These are phyloP conservation scores for Crithidia fasciculata DNA, from an alignment of 208 protist species.

Conservation along the genomic window DNA sequence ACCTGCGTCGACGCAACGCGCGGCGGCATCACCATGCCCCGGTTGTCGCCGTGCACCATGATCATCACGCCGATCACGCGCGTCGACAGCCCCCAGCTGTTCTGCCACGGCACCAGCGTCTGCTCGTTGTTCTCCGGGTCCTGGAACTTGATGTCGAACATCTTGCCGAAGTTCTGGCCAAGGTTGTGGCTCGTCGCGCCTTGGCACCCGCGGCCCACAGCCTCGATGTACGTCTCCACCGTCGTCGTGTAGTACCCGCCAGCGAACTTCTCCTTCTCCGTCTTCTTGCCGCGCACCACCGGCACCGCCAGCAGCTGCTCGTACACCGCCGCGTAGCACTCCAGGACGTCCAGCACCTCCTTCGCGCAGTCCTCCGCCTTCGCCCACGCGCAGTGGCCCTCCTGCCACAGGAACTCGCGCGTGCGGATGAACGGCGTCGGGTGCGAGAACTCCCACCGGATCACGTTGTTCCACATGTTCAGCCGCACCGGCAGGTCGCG, in stretches of 20 bases:
- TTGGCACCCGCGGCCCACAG: constrained; percentile 97
- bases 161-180: constrained; percentile 98
- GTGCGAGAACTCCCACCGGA: constrained; percentile 99
- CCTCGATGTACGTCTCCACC: constrained; percentile 98
- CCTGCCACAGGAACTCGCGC: constrained; percentile 99
- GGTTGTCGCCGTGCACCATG: constrained; percentile 99
- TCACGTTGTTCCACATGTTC: constrained; percentile 99
- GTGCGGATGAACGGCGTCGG: constrained; percentile 99
- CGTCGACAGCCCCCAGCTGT: constrained; percentile 99
- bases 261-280: constrained; percentile 99
- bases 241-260: constrained; percentile 98
- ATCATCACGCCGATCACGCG: constrained; percentile 98
- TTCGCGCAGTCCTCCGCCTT: constrained; percentile 93
- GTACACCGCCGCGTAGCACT: constrained; percentile 96
- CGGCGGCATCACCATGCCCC: constrained; percentile 98
- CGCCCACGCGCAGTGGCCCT: constrained; percentile 96
- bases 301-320: constrained; percentile 98
- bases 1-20: constrained; percentile 96
- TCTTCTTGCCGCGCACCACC: constrained; percentile 96
- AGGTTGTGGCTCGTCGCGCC: constrained; percentile 95
- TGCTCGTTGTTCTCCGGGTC: constrained; percentile 86
- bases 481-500: constrained; percentile 98
- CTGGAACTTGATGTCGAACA: constrained; percentile 98
- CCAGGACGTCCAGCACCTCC: constrained; percentile 96
- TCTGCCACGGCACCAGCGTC: constrained; percentile 96